A percentile compares a stretch with the other conserved stretches of the same genome.
phyloP scores from a whole-genome alignment of 352 stramenopile genomes.

The Phytophthora ohioensis region DNA sequence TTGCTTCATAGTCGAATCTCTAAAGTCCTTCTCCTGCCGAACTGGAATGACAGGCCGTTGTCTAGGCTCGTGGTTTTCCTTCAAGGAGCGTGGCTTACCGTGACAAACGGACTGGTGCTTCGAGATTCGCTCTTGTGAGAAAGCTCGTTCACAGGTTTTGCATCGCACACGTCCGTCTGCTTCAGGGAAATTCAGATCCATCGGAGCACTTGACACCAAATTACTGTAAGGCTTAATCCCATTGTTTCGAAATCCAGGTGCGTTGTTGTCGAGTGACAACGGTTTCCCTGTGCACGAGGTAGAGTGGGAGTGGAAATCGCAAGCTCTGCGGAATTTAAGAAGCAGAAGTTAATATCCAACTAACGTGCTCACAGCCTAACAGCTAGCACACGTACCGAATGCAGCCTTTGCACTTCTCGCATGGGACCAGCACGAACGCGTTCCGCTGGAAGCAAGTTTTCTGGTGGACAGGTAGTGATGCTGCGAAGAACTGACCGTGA shows the following conservation, averaged over 20 bases:
- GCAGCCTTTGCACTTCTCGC: conserved; percentile 42
- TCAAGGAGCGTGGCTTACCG: conserved; percentile 21
- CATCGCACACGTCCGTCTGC: conserved; percentile 66
- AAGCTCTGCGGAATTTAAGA: conserved; percentile 28
- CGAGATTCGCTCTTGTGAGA: conserved; percentile 64
- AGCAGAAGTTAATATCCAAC: conserved; percentile 1
- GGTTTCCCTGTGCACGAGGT: conserved; percentile 29
- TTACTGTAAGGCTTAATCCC: background rate
- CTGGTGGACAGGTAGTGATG: conserved; percentile 75
- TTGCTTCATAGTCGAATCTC: background rate
- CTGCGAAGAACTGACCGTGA: conserved; percentile 64
- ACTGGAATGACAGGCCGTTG: background rate
- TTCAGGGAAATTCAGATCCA: conserved; percentile 53
- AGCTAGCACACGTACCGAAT: conserved; percentile 42
- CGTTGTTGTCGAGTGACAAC: background rate
- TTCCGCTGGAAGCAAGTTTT: conserved; percentile 78
- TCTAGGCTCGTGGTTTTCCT: conserved; percentile 9
- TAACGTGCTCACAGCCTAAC: background rate
- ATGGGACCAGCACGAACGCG: conserved; percentile 58
- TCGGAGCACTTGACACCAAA: background rate
- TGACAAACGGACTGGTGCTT: conserved; percentile 79
- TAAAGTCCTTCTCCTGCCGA: background rate
- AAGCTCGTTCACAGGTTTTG: conserved; percentile 60
- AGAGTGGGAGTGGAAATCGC: conserved; percentile 34
- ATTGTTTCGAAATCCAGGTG: background rate